Conservation (phyloP, 2,329 filamentous ascomycete genomes). For the Claviceps cyperi region DNA sequence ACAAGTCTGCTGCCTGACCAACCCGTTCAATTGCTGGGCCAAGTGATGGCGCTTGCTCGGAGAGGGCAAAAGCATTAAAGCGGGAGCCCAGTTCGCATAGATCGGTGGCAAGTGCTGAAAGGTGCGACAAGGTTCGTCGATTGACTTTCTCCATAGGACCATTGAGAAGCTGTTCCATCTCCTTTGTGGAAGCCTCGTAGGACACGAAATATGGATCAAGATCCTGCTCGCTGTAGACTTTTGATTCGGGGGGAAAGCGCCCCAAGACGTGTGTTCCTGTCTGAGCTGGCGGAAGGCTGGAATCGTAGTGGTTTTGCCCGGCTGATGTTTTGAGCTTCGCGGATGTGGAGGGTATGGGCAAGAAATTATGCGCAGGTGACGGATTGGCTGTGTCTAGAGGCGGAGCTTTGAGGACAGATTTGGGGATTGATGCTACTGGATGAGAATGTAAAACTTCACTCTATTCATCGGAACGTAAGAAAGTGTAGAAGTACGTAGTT, state of each 20-base stretch:
- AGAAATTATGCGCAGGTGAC: constrained; percentile 68
- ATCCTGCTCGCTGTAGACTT: constrained; percentile 70
- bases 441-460: constrained; percentile 90
- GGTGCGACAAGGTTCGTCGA: constrained; percentile 69
- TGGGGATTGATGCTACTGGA: constrained; percentile 80
- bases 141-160: constrained; percentile 97
- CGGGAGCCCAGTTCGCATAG: constrained; percentile 87
- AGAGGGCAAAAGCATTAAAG: constrained; percentile 93
- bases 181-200: constrained; percentile 83
- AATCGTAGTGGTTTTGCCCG: constrained; percentile 20
- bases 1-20: constrained; percentile 87
- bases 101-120: constrained; percentile 72
- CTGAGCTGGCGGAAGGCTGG: constrained; percentile 22
- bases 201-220: constrained; percentile 92
- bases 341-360: constrained; percentile 72
- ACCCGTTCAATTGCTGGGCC: constrained; percentile 87
- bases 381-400: constrained; percentile 91
- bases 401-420: constrained; percentile 88
- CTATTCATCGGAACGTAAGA: constrained; percentile 28
- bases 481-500: constrained; percentile 1
- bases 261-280: constrained; percentile 47
- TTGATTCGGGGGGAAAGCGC: constrained; percentile 69
- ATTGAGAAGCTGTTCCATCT: constrained; percentile 74
- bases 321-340: constrained; percentile 62
- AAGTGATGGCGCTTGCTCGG: constrained; percentile 76